Percentiles rank a stretch among this genome's conserved stretches.
Conservation (phyloP, 805 yeast genomes). For the Candida gorgasii region DNA sequence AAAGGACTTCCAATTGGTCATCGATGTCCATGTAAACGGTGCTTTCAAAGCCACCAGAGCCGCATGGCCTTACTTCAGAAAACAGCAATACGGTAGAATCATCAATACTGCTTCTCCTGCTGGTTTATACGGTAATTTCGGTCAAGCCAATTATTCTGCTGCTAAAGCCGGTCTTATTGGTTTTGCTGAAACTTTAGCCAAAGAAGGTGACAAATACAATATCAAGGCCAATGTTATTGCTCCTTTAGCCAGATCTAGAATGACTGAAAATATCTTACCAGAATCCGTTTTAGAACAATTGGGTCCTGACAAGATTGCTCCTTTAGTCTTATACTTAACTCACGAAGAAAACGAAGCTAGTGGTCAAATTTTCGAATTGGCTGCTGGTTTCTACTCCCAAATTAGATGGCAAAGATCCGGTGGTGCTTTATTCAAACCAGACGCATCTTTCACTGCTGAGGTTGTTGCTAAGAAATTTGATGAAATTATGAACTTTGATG, state of each 20-base stretch:
- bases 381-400: conserved; percentile 91
- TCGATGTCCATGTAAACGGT: conserved; percentile 88
- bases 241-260: conserved; percentile 92
- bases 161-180: conserved; percentile 91
- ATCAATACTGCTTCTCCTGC: conserved; percentile 97
- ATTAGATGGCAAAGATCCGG: conserved; percentile 93
- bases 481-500: conserved; percentile 63
- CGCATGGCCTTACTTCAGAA: conserved; percentile 87
- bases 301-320: conserved; percentile 89
- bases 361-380: conserved; percentile 85
- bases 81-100: conserved; percentile 86
- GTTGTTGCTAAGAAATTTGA: conserved; percentile 69
- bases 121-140: conserved; percentile 94
- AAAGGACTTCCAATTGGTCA: conserved; percentile 73
- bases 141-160: conserved; percentile 93
- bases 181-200: conserved; percentile 89
- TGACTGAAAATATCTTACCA: conserved; percentile 91
- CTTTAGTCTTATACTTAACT: conserved; percentile 78
- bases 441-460: conserved; percentile 77
- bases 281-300: conserved; percentile 78
- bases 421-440: conserved; percentile 83
- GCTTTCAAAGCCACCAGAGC: conserved; percentile 82
- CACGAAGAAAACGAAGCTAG: conserved; percentile 62
- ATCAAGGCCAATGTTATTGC: conserved; percentile 86
- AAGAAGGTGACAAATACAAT: conserved; percentile 86